Evolutionary conservation across 768 basidiomycete species (phyloP), one percentile per base, ranked within the genome.

Genomic region (Trametes cingulata): DNA sequence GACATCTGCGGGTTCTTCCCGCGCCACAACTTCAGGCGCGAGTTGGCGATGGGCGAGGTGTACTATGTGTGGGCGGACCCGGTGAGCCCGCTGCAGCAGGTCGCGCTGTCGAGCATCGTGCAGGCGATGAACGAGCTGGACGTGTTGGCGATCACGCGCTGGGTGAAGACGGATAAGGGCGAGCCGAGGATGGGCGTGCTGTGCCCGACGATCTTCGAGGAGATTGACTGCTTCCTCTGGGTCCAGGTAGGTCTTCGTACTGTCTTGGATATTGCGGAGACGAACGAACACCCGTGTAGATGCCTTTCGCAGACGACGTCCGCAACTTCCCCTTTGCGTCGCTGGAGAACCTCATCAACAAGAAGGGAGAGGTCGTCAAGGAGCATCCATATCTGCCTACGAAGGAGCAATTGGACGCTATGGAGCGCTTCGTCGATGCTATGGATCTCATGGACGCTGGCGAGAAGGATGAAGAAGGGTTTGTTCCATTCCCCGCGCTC

Each of bases 261-360:
- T 33, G 29, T 10, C 29, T 33, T 33, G 33, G 27, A n/a, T n/a
- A n/a, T 15, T 24, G 0, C 52, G 8, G 39, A 24, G 17, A 9
- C 14, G 43, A 24, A 52, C 24, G 25, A 45, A n/a, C 19, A 17
- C 20, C 49, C 56, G 39, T 41, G 10, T 64, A 95, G 93, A 84
- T 98, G 82, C 96, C 96, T 0, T 98, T 97, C 69, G 93, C 93
- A 2, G 96, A 99, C 70, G 96, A 99, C 67, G 80, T 94, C 52
- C 85, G 94, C 58, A 90, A 86, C 64, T 93, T 92, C 72, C 85
- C 84, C 10, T 98, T 99, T 71, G 85, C 89, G 0, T 91, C 91
- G 0, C 80, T 98, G 29, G 84, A 86, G 43, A 79, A 79, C 10
- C 80, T 96, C 15, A 76, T 87, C 58, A 87, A 85, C 56, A 90